Conservation (phyloP, 176 grass and related monocot species). For the Elymus sibiricus region DNA sequence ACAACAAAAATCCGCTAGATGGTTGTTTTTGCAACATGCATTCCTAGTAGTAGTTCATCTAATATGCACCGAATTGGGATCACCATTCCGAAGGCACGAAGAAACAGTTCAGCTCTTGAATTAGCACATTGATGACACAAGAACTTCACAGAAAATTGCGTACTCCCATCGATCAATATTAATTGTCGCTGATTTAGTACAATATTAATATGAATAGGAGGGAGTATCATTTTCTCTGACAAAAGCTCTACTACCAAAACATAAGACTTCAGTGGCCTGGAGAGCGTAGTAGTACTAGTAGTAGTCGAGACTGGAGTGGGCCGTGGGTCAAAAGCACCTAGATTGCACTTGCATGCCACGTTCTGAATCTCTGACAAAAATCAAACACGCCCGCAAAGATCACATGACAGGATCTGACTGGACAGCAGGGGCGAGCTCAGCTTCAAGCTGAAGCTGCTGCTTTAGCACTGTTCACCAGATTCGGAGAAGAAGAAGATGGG, state of each 20-base stretch:
- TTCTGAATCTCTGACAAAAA: conserved; percentile 37
- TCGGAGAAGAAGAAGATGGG: conserved; percentile 5
- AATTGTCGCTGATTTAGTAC: too few species aligned
- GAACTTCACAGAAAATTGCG: background rate
- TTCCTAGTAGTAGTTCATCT: too few species aligned
- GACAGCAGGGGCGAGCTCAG: conserved; percentile 15
- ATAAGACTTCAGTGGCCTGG: background rate
- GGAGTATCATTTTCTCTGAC: background rate
- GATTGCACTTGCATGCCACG: conserved; percentile 23
- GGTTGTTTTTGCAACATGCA: too few species aligned
- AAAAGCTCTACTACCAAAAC: background rate
- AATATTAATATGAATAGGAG: too few species aligned
- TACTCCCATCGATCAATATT: too few species aligned
- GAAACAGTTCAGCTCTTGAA: background rate
- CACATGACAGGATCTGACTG: conserved; percentile 39
- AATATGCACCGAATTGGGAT: too few species aligned
- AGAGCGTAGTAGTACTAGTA: background rate
- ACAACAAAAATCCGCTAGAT: too few species aligned
- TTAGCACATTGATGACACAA: background rate
- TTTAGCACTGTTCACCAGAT: conserved; percentile 28
- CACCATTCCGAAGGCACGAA: background rate
- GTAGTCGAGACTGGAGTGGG: background rate
- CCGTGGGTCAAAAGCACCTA: conserved; percentile 43
- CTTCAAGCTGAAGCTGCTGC: conserved; percentile 58
- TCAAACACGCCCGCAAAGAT: conserved; percentile 51